Percentiles rank a stretch among this genome's conserved stretches.
phyloP scores from a whole-genome alignment of 2,329 filamentous ascomycete genomes.

The Cladobotryum mycophilum region DNA sequence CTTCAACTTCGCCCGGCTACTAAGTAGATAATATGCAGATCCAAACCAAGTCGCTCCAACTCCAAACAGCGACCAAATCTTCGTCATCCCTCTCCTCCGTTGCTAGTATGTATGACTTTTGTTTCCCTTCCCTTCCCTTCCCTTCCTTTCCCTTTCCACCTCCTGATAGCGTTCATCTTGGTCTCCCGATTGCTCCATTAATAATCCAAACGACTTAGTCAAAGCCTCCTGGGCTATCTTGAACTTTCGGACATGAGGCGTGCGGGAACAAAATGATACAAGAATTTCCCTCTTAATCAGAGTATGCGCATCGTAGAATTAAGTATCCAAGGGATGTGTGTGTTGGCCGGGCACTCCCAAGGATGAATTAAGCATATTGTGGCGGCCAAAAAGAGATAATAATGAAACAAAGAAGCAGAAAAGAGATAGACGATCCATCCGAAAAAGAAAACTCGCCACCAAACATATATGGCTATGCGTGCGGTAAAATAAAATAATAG shows the following conservation, averaged over 20 bases:
- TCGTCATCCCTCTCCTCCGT: slow-evolving; percentile 1
- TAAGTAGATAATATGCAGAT: slow-evolving; percentile 3
- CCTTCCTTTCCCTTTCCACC: neutral
- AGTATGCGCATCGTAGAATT: slow-evolving; percentile 24
- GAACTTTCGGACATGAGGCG: slow-evolving; percentile 19
- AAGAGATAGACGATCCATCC: slow-evolving; percentile 23
- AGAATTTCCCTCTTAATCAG: slow-evolving; percentile 19
- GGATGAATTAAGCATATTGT: slow-evolving; percentile 5
- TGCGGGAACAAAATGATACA: slow-evolving; percentile 16
- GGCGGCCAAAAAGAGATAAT: neutral
- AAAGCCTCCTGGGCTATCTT: slow-evolving; percentile 30
- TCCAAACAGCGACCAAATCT: neutral
- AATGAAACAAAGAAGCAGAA: slow-evolving; percentile 25
- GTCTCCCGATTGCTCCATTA: slow-evolving; percentile 12
- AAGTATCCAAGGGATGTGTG: slow-evolving; percentile 20
- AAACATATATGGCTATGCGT: slow-evolving; percentile 8
- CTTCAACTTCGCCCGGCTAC: slow-evolving; percentile 1
- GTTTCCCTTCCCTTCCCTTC: neutral
- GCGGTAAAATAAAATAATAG: slow-evolving; percentile 10
- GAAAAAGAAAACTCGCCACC: slow-evolving; percentile 20
- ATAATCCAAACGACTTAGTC: slow-evolving; percentile 18
- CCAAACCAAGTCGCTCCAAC: slow-evolving; percentile 1
- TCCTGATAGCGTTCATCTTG: slow-evolving; percentile 9
- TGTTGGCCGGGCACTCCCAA: slow-evolving; percentile 17
- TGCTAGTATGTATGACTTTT: slow-evolving; percentile 9